Conservation (phyloP, 768 basidiomycete species). For the Brasilioporus rufonigricans region DNA sequence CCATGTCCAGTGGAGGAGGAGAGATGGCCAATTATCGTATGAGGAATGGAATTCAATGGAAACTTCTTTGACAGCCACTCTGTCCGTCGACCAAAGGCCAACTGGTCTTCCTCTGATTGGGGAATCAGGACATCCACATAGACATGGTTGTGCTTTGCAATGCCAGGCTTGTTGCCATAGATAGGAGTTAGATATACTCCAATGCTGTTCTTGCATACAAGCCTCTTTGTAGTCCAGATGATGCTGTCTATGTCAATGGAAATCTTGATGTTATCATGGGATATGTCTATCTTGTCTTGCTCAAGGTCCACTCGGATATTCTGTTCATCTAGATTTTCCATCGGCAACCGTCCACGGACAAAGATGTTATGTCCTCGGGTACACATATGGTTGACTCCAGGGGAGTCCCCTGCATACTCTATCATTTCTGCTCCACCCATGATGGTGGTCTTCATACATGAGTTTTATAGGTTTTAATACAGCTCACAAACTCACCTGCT, state of each 20-base stretch:
- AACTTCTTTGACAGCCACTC: slow-evolving; percentile 12
- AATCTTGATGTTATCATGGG: not conserved
- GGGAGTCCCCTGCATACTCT: not conserved
- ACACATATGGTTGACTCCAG: not conserved
- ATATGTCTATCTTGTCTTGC: not conserved
- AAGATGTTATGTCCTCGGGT: not conserved
- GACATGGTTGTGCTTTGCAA: no score
- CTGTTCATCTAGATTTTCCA: not conserved
- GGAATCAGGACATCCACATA: slow-evolving; percentile 11
- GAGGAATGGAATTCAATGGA: slow-evolving; percentile 4
- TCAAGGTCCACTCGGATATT: not conserved
- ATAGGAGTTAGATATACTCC: not conserved
- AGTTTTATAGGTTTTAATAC: no score
- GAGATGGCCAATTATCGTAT: slow-evolving; percentile 4
- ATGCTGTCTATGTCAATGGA: slow-evolving; percentile 5
- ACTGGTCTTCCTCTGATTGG: slow-evolving; percentile 4
- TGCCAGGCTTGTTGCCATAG: not conserved
- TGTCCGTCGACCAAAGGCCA: not conserved
- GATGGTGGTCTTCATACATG: no score
- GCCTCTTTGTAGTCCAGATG: not conserved
- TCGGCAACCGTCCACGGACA: not conserved
- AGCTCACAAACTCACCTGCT: no score
- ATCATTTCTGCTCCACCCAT: not conserved
- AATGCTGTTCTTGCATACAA: not conserved
- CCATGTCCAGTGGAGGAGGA: not conserved